Evolutionary conservation across 768 basidiomycete genomes (phyloP).

Genomic region (Hericium alpestre): DNA sequence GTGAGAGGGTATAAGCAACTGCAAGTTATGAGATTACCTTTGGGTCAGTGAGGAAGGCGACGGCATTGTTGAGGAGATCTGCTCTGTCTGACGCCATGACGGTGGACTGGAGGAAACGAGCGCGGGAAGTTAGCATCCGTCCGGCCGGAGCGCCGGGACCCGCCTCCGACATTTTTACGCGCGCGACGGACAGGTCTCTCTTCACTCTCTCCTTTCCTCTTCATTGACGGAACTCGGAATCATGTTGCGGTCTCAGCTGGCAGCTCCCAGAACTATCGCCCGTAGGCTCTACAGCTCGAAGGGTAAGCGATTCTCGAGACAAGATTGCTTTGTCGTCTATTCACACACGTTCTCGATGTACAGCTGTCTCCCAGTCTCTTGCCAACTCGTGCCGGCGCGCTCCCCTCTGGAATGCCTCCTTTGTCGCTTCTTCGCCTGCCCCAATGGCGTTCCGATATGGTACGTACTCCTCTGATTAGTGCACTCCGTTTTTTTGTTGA

Average conservation of each 20-base stretch:
- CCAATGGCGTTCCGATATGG: not conserved
- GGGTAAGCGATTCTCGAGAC: not conserved
- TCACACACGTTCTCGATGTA: not conserved
- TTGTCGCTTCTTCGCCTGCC: not conserved
- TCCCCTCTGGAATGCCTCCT: slow-evolving; percentile 3
- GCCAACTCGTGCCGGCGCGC: slow-evolving; percentile 3
- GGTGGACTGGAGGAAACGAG: not conserved
- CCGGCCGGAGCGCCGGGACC: too few species aligned
- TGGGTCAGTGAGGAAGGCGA: slow-evolving; percentile 77
- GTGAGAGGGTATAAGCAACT: not conserved
- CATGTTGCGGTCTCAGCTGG: slow-evolving; percentile 10
- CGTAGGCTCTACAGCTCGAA: slow-evolving; percentile 6
- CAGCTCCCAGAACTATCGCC: slow-evolving; percentile 6
- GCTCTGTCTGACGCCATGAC: slow-evolving; percentile 48
- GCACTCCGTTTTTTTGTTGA: too few species aligned
- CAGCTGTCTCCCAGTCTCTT: slow-evolving; percentile 8
- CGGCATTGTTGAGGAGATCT: slow-evolving; percentile 72
- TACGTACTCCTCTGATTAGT: not conserved
- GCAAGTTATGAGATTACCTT: slow-evolving; percentile 37
- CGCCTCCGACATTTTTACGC: too few species aligned
- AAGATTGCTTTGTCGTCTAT: not conserved
- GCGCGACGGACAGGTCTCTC: not conserved
- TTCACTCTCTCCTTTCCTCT: not conserved
- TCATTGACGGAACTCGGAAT: not conserved
- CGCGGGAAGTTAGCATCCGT: too few species aligned